Base-by-base conservation (phyloP, 306 rosid species). In the Quercus parvula region DNA sequence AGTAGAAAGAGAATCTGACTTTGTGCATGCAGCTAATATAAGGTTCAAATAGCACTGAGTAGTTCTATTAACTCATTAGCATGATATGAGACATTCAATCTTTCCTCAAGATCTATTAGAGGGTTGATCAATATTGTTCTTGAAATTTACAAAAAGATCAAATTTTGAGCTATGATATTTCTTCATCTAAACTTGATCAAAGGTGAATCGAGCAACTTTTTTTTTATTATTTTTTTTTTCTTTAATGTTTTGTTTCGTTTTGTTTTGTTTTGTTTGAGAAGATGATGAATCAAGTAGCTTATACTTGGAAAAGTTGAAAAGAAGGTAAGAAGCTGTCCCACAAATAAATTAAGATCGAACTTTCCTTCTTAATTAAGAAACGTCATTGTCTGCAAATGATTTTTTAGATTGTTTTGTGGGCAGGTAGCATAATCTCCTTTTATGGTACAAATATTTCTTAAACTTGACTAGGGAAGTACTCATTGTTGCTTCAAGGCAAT, bases 341-440 rank as follows among this genome's bases (percentile, higher is more conserved):
- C 33, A 76, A 55, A 19, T 57, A 61, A 75, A 41, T 74, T 76
- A 70, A 78, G 80, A 51, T 56, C 51, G 10, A 41, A 52, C 72
- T 62, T 63, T 75, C 15, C 30, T 76, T 27, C 49, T 76, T 83
- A 31, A 81, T 83, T 72, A 71, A 78, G 75, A 79, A 77, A 83
- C 68, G 49, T 72, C 71, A 63, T 83, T 74, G 77, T 82, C 88
- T 38, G 61, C 74, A 17, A 55, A 66, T 56, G 85, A 84, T 86
- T 10, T 86, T 79, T 80, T 78, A 56, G 68, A 52, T 56, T 86
- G 93, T 81, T 79, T 71, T 77, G 84, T 79, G 55, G 88, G 89
- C 74, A 89, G 89, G 88, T 83, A 83, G 82, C 86, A 85, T 46
- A 83, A 79, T 83, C 88, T 76, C 38, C 25, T 82, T 78, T 38